Percentiles rank a stretch among this genome's conserved stretches.
Evolutionary conservation across 495 filamentous ascomycete species (phyloP).

Genomic region (Hypomontagnella monticulosa): DNA sequence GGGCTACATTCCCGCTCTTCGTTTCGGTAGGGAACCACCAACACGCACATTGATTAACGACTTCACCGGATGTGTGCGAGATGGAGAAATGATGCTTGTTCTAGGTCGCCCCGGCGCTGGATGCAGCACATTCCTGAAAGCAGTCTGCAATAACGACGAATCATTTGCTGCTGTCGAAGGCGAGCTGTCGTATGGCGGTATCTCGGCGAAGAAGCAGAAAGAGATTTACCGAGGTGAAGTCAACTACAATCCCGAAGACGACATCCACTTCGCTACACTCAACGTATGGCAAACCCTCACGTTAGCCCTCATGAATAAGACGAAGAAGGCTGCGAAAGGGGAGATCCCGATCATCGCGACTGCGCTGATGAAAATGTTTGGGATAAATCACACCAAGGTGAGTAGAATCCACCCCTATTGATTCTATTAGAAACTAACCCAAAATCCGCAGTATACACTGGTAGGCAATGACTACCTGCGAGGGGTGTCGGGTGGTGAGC

Average conservation of each 20-base stretch:
- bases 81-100: constrained; percentile 85
- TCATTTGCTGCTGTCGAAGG: constrained; percentile 74
- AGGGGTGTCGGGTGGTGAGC: constrained; percentile 72
- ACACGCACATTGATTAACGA: constrained; percentile 73
- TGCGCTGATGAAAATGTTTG: constrained; percentile 79
- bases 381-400: constrained; percentile 76
- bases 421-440: background rate
- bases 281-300: constrained; percentile 83
- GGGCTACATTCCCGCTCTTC: constrained; percentile 70
- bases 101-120: constrained; percentile 82
- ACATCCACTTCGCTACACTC: constrained; percentile 78
- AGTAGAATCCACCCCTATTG: background rate
- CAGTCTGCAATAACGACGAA: constrained; percentile 74
- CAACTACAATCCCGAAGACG: constrained; percentile 85
- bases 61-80: constrained; percentile 79
- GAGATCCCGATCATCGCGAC: constrained; percentile 75
- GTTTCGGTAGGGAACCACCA: constrained; percentile 52
- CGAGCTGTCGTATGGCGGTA: constrained; percentile 79
- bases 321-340: constrained; percentile 72
- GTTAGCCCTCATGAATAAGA: constrained; percentile 87
- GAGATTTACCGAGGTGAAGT: constrained; percentile 81
- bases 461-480: constrained; percentile 88
- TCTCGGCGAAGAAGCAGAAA: constrained; percentile 72
- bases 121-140: constrained; percentile 82
- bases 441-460: constrained; percentile 67